Evolutionary conservation across 2,329 filamentous ascomycete species (phyloP), one percentile per base, ranked within the genome.

Genomic region (Xylaria sp.): DNA sequence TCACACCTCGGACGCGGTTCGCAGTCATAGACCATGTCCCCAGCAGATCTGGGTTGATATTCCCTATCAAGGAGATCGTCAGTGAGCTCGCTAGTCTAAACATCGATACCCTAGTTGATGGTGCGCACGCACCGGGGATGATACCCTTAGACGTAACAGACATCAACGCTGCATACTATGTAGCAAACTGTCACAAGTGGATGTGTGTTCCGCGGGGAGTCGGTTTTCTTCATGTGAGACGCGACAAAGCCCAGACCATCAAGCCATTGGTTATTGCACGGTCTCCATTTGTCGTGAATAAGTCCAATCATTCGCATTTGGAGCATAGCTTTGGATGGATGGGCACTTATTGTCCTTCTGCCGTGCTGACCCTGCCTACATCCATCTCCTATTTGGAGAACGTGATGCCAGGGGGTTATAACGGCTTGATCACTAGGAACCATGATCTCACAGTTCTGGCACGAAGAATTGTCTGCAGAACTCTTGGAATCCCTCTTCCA

Each of bases 171-270:
- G 66, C 66, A 33, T 68, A 68, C 33, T 68, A 68, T 9, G 49
- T 56, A 6, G 49, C 66, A 6, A 68, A 56, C 17, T 68, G 66
- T 44, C 66, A 68, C 23, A 68, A 68, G 23, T 68, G 66, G 66
- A 68, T 68, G 66, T 68, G 66, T 56, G 61, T 20, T 17, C 66
- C 66, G 7, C 66, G 66, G 17, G 66, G 66, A 15, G 66, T 68
- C 6, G 61, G 66, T 6, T 68, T 68, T 44, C 54, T 68, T 11
- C 51, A 65, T 40, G 66, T 57, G 42, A 57, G 66, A 17, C 56
- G 49, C 13, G 66, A 68, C 33, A 23, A 57, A 31, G 44, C 28
- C 7, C 31, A 48, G 10, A 51, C 26, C 1, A 53, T 65, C 6
- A 65, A 65, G 31, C 62, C 62, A 4, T 26, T 68, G n/a, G 57